Evolutionary conservation across 2,329 filamentous ascomycete species (phyloP).

Genomic region (Raffaelea deltoideospora): DNA sequence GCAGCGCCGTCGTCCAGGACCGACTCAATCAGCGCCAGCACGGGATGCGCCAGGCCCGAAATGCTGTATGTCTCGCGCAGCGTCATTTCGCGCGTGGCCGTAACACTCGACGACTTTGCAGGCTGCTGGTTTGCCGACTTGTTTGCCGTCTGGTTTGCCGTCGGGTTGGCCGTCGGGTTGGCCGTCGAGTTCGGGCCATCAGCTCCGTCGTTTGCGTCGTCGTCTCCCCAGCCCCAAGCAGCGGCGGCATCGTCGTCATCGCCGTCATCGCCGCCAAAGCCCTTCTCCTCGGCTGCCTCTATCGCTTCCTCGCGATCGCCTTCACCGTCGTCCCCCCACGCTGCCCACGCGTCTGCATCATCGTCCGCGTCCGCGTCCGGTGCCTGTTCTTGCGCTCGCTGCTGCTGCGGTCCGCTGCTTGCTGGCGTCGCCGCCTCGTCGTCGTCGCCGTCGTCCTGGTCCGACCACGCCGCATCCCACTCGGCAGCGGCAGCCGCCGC

Average conservation of each 20-base stretch:
- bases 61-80: conserved; percentile 78
- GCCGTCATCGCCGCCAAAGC: conserved; percentile 25
- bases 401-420: no score
- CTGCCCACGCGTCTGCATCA: conserved; percentile 20
- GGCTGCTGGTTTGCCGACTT: no score
- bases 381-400: conserved; percentile 12
- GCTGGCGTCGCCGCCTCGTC: conserved; percentile 9
- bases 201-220: conserved; percentile 16
- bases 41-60: conserved; percentile 69
- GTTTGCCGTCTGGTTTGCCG: conserved; percentile 1
- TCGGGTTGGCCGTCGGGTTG: conserved; percentile 5
- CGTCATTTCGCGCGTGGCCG: conserved; percentile 48
- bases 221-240: conserved; percentile 71
- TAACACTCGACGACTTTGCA: neutral
- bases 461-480: conserved; percentile 72
- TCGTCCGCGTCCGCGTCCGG: conserved; percentile 22
- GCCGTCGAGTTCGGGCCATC: no score
- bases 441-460: conserved; percentile 36
- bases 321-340: conserved; percentile 19
- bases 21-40: conserved; percentile 49
- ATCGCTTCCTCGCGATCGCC: conserved; percentile 13
- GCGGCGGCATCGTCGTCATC: conserved; percentile 40
- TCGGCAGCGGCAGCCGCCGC: no score
- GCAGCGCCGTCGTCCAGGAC: conserved; percentile 46
- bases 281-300: conserved; percentile 19